phyloP scores from a whole-genome alignment of 345 rosid species.

The Diplotaxis tenuifolia region DNA sequence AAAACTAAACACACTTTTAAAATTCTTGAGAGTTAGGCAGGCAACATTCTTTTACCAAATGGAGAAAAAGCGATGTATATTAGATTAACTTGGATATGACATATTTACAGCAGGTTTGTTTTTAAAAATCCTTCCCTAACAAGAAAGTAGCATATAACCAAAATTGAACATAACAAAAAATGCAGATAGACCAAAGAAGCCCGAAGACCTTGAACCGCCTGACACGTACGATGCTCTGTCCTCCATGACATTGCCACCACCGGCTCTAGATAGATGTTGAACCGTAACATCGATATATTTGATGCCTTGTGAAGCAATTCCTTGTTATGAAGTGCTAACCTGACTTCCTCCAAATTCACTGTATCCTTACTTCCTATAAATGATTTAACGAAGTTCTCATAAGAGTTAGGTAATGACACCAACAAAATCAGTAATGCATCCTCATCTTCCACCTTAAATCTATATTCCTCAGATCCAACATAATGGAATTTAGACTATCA shows the following conservation, averaged over 20 bases:
- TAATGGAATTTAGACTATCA: no score
- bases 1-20: background rate
- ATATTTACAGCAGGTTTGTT: background rate
- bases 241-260: background rate
- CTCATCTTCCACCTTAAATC: no score
- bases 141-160: background rate
- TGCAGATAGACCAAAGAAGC: background rate
- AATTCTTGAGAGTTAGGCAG: background rate
- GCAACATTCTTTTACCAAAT: background rate
- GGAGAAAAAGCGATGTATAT: background rate
- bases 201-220: slow-evolving; percentile 9
- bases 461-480: no score
- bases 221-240: background rate
- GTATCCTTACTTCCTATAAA: no score
- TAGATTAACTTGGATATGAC: background rate
- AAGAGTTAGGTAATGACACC: no score
- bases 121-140: background rate
- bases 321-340: no score
- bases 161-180: slow-evolving; percentile 4
- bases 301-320: no score
- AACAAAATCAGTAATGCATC: no score
- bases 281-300: no score
- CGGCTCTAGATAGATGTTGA: slow-evolving; percentile 30
- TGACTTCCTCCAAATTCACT: no score
- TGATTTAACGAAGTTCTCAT: no score